Base-by-base conservation (phyloP, 495 filamentous ascomycete genomes). In the Thozetella sp. region DNA sequence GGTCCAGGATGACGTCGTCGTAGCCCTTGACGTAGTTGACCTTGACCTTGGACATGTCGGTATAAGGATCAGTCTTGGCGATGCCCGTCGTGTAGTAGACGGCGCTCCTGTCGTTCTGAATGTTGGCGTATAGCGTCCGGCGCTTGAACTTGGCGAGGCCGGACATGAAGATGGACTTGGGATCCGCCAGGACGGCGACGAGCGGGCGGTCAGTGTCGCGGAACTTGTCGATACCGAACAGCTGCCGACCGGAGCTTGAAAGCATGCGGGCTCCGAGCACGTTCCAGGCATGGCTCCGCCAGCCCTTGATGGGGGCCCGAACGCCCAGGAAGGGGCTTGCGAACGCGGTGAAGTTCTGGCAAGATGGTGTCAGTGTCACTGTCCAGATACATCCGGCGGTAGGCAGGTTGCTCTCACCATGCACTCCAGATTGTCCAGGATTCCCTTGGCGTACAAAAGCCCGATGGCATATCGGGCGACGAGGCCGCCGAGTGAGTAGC, bases 271-370 rank as follows among this genome's bases (percentile, higher is more conserved):
- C 85, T 40, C 92, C 94, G 15, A 98, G 59, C 2, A 88, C 81
- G 72, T 99, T 99, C 83, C 85, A 97, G 4, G 93, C 67, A 52
- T 87, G 75, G 58, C 85, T 87, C 50, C 79, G 74, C 68, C 81
- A 82, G 10, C 93, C 93, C 34, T 82, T 78, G 2, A 89, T 73
- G 0, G 94, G 93, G 11, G 89, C 86, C 46, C 91, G 82, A 9
- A 94, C 91, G 20, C 94, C 94, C 0, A 97, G 84, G 74, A 97
- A 93, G 20, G 95, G 94, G 17, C 88, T 87, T 23, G 90, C 94
- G 73, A 98, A 97, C 1, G 93, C 96, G 2, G 91, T 91, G 69
- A 97, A 97, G 75, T 97, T 97, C 85, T 88, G 57, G 20, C 13
- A 1, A 25, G 11, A n/a, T 45, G 13, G 4, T n/a, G 62, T 75